Percentiles rank a stretch among this genome's conserved stretches.
These are phyloP conservation scores for Fusarium ramigenum DNA, from an alignment of 2,329 filamentous ascomycete genomes.

Conservation along the genomic window DNA sequence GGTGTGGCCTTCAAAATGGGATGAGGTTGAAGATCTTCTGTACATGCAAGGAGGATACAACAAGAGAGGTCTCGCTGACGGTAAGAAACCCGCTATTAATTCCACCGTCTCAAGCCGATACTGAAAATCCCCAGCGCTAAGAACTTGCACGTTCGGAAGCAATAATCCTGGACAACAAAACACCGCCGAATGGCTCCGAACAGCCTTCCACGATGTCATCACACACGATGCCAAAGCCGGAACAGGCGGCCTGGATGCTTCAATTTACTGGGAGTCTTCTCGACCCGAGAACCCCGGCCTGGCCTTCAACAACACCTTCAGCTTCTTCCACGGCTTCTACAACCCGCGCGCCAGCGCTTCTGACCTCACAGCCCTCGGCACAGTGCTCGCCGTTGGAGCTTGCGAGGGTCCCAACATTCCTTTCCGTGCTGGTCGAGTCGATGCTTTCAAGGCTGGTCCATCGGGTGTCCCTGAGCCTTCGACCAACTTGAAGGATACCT, in stretches of 20 bases:
- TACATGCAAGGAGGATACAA: slow-evolving; percentile 12
- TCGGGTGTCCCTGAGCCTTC: slow-evolving; percentile 46
- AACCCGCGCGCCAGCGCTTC: slow-evolving; percentile 25
- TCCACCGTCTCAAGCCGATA: not conserved
- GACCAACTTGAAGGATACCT: slow-evolving; percentile 40
- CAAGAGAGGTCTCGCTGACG: slow-evolving; percentile 3
- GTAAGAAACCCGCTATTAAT: not conserved
- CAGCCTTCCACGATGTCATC: slow-evolving; percentile 41
- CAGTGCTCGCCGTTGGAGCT: slow-evolving; percentile 51
- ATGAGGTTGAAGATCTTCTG: slow-evolving; percentile 29
- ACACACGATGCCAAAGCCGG: slow-evolving; percentile 31
- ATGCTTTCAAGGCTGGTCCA: slow-evolving; percentile 44
- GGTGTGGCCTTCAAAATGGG: slow-evolving; percentile 32
- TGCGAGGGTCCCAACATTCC: slow-evolving; percentile 46
- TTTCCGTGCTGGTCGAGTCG: slow-evolving; percentile 45
- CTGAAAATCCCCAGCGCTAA: slow-evolving; percentile 14
- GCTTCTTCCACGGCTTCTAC: slow-evolving; percentile 45
- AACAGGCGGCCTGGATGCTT: slow-evolving; percentile 40
- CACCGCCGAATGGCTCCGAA: slow-evolving; percentile 42
- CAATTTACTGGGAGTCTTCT: slow-evolving; percentile 39
- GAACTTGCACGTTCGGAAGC: slow-evolving; percentile 30
- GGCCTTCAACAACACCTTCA: slow-evolving; percentile 42
- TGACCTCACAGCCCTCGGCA: slow-evolving; percentile 47
- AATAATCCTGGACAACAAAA: slow-evolving; percentile 30
- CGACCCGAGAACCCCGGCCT: slow-evolving; percentile 35